These are phyloP conservation scores for Grosmannia penicillata DNA, from an alignment of 2,329 filamentous ascomycete species.

Conservation along the genomic window DNA sequence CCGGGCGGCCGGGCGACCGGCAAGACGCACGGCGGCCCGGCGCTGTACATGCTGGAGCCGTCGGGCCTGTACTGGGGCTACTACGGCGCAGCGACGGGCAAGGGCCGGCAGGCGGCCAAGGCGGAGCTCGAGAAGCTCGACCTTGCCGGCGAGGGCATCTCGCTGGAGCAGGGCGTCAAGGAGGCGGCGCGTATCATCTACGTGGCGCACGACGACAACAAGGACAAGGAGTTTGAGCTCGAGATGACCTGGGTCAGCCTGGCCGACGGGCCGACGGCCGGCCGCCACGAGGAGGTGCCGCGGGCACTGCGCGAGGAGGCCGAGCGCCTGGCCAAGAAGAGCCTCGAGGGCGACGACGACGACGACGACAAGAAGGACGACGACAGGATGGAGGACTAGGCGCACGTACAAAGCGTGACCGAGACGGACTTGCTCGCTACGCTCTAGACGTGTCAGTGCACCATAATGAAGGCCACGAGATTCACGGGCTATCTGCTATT, in stretches of 20 bases:
- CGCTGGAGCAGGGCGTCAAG: conserved; percentile 78
- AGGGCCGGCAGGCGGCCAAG: conserved; percentile 92
- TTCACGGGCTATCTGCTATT: no score
- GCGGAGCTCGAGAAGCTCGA: conserved; percentile 97
- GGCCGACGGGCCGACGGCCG: conserved; percentile 74
- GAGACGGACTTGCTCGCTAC: no score
- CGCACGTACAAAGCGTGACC: no score
- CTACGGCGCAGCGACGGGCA: conserved; percentile 93
- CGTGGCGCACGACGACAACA: conserved; percentile 94
- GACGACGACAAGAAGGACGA: conserved; percentile 49
- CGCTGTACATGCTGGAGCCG: conserved; percentile 97
- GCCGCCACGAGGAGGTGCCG: conserved; percentile 83
- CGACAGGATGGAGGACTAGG: conserved; percentile 84
- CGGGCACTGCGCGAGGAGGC: conserved; percentile 84
- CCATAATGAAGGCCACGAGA: no score
- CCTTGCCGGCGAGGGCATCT: conserved; percentile 60
- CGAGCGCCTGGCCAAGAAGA: conserved; percentile 81
- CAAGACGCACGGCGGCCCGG: conserved; percentile 74
- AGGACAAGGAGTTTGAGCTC: conserved; percentile 98
- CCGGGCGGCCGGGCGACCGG: conserved; percentile 67
- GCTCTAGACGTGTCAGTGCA: no score
- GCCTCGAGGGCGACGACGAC: conserved; percentile 75
- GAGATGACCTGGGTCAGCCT: conserved; percentile 98
- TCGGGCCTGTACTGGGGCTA: conserved; percentile 98
- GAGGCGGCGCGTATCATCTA: conserved; percentile 96